phyloP scores from a whole-genome alignment of 352 stramenopile genomes.

The Pythium oligandrum region DNA sequence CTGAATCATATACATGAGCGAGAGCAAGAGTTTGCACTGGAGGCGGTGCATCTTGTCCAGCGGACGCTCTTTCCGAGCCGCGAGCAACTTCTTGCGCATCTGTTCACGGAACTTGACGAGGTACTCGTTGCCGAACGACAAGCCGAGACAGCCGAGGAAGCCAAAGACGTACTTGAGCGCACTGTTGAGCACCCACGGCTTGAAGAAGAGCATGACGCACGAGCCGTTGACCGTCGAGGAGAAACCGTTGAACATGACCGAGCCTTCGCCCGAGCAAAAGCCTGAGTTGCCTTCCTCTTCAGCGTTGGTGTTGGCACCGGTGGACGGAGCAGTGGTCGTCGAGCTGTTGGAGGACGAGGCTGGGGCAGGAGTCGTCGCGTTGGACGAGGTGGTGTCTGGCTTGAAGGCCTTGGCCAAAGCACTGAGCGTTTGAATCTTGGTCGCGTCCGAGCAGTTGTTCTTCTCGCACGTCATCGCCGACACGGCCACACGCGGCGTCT shows the following conservation, averaged over 20 bases:
- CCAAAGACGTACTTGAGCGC: slow-evolving; percentile 67
- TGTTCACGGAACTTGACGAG: slow-evolving; percentile 51
- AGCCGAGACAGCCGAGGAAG: slow-evolving; percentile 59
- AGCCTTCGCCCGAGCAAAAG: slow-evolving; percentile 64
- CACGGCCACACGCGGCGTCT: slow-evolving; percentile 43
- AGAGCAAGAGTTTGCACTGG: slow-evolving; percentile 53
- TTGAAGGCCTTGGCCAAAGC: slow-evolving; percentile 36
- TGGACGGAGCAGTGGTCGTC: slow-evolving; percentile 18
- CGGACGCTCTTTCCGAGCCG: slow-evolving; percentile 25
- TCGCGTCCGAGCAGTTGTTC: slow-evolving; percentile 50
- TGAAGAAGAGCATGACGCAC: slow-evolving; percentile 74
- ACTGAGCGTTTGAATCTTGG: slow-evolving; percentile 51
- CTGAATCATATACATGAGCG: slow-evolving; percentile 72
- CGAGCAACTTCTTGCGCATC: slow-evolving; percentile 41
- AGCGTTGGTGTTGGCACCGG: slow-evolving; percentile 17
- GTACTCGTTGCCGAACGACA: slow-evolving; percentile 65
- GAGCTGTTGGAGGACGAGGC: neutral
- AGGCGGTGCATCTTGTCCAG: slow-evolving; percentile 55
- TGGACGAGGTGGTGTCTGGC: slow-evolving; percentile 7
- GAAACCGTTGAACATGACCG: slow-evolving; percentile 84
- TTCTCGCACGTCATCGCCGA: slow-evolving; percentile 49
- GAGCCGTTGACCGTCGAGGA: slow-evolving; percentile 65
- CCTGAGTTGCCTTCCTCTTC: slow-evolving; percentile 11
- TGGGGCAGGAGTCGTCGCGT: neutral
- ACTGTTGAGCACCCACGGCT: slow-evolving; percentile 72